Base-by-base conservation (phyloP, 2,329 filamentous ascomycete species). In the Atkinsonella texensis region DNA sequence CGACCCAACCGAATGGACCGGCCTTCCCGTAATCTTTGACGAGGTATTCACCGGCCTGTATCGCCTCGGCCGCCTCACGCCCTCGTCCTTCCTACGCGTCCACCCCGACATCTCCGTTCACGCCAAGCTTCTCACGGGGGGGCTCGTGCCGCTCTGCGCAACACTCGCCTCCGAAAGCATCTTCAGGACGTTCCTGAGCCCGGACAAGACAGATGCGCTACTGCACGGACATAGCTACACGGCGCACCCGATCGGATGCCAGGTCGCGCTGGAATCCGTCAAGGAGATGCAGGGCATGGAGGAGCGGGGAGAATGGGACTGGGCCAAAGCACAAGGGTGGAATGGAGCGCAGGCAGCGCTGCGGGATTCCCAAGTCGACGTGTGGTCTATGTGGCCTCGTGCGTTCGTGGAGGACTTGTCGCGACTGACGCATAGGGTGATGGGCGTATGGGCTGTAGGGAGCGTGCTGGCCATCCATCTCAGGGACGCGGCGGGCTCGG, bases 1-100 rank as follows among this genome's bases (percentile, higher is more conserved):
- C 40, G 57, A 60, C 35, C 48, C 58, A 33, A 60, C 58, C 9
- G 56, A 70, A 32, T 94, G 88, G 88, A 73, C 74, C 1, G 87
- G 88, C 2, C 75, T 94, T 4, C 88, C 89, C 0, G 70, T 94
- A 40, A 74, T 94, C 58, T 88, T 89, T 57, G 88, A 95, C 62
- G 89, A 94, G 63, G 88, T 94, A 38, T 94, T 95, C 67, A 91
- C 87, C 0, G 88, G 88, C 1, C 72, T 94, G 4, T 90, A 90
- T 64, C 85, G 89, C 12, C 80, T 95, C 0, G 88, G 89, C 2
- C 79, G 82, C 40, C 81, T 84, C 61, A 82, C 79, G 1, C 75
- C 87, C 0, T 80, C 85, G 0, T 83, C 82, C 0, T 86, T 91
- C 64, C 75, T 94, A 3, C 71, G 73, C 5, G 69, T 80, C 0